A percentile compares a stretch with the other conserved stretches of the same genome.
phyloP scores from a whole-genome alignment of 1,284 basidiomycete species.

The Rhodotorula sp. region DNA sequence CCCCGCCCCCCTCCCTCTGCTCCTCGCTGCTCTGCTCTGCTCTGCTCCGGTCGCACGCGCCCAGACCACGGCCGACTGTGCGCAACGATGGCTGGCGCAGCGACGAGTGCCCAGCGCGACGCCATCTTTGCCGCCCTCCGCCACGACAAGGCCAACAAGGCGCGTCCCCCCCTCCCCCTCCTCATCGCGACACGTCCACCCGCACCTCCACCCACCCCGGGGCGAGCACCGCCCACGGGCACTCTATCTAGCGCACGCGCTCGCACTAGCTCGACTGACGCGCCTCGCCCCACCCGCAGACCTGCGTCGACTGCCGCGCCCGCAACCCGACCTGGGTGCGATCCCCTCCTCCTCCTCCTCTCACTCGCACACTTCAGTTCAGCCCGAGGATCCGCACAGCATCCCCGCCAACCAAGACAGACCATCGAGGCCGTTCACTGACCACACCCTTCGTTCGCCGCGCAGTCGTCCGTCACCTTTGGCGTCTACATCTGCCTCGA shows the following conservation, averaged over 20 bases:
- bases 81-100: constrained; percentile 15
- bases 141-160: constrained; percentile 86
- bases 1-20: not conserved
- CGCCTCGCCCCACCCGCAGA: constrained; percentile 56
- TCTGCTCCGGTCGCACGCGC: not conserved
- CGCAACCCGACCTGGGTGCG: constrained; percentile 54
- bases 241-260: not conserved
- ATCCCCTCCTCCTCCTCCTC: not conserved
- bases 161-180: constrained; percentile 47
- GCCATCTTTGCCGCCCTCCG: constrained; percentile 74
- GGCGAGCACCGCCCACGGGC: not conserved
- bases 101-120: constrained; percentile 69
- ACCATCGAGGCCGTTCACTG: not conserved
- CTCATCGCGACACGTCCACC: not conserved
- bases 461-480: constrained; percentile 84
- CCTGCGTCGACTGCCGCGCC: constrained; percentile 94
- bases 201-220: not conserved
- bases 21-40: not conserved
- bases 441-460: not conserved
- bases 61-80: not conserved
- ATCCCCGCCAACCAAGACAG: too few species aligned
- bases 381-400: too few species aligned
- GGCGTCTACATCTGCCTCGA: constrained; percentile 98
- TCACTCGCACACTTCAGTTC: too few species aligned
- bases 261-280: not conserved